Conservation (phyloP, 2,329 filamentous ascomycete species). For the Diaporthe destruens region DNA sequence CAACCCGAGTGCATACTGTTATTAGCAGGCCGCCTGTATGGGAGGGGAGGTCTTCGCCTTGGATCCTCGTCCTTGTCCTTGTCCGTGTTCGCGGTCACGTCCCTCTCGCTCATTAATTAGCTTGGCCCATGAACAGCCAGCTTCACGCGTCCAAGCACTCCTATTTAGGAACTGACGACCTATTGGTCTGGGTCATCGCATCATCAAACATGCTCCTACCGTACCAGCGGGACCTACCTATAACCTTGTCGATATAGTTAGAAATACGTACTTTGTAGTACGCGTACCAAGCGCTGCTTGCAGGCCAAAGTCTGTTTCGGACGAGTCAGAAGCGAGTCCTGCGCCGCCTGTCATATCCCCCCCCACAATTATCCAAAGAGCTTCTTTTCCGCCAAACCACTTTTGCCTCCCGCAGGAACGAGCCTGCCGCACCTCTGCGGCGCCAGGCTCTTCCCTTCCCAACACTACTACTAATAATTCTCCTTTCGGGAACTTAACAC, state of each 20-base stretch:
- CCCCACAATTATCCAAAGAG: slow-evolving; percentile 32
- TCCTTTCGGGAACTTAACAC: slow-evolving; percentile 23
- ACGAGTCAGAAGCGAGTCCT: slow-evolving; percentile 35
- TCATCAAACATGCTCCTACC: neutral
- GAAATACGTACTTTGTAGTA: neutral
- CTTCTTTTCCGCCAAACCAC: slow-evolving; percentile 31
- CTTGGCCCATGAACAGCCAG: no score
- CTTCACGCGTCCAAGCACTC: neutral
- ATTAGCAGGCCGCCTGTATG: neutral
- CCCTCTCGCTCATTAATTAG: no score
- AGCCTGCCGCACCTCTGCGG: neutral
- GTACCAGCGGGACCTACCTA: slow-evolving; percentile 6
- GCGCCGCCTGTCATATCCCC: slow-evolving; percentile 16
- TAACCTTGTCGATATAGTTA: neutral
- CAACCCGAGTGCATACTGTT: slow-evolving; percentile 4
- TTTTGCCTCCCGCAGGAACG: slow-evolving; percentile 13
- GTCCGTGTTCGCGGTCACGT: neutral
- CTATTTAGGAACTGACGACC: no score
- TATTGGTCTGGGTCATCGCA: slow-evolving; percentile 1
- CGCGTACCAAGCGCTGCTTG: slow-evolving; percentile 8
- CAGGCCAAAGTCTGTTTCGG: slow-evolving; percentile 25
- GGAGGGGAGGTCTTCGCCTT: neutral
- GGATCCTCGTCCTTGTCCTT: neutral
- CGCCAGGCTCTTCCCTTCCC: neutral
- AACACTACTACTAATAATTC: no score